phyloP scores from a whole-genome alignment of 2,329 filamentous ascomycete genomes.

The Mycocentrospora acerina region DNA sequence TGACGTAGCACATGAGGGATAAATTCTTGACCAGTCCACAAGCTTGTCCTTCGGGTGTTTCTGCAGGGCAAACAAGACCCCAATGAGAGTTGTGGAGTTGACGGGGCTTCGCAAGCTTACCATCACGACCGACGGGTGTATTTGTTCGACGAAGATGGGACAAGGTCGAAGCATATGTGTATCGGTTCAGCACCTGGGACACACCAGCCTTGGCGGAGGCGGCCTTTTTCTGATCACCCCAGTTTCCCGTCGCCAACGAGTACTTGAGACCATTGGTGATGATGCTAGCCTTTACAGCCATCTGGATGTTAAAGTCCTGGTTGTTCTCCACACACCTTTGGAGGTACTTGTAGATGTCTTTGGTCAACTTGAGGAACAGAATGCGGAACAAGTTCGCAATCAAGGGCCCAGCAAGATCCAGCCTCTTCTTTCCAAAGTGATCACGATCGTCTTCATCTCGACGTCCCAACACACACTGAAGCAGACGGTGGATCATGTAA shows the following conservation, averaged over 20 bases:
- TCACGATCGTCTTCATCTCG: conserved; percentile 96
- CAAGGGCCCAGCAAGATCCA: conserved; percentile 91
- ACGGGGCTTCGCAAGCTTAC: conserved; percentile 95
- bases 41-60: conserved; percentile 97
- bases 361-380: conserved; percentile 86
- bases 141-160: conserved; percentile 97
- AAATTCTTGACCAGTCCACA: conserved; percentile 98
- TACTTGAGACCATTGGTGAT: conserved; percentile 95
- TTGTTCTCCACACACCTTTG: conserved; percentile 89
- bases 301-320: conserved; percentile 83
- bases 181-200: conserved; percentile 95
- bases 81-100: conserved; percentile 99
- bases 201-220: conserved; percentile 94
- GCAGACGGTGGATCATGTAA: conserved; percentile 96
- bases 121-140: conserved; percentile 95
- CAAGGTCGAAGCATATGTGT: conserved; percentile 93
- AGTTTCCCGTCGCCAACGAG: conserved; percentile 95
- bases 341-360: conserved; percentile 87
- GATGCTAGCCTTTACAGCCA: conserved; percentile 88
- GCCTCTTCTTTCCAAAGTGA: conserved; percentile 97
- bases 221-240: conserved; percentile 99
- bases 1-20: conserved; percentile 97
- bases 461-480: conserved; percentile 89
- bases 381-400: conserved; percentile 95
- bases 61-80: conserved; percentile 94